These are phyloP conservation scores for Daldinia eschscholtzii DNA, from an alignment of 2,329 filamentous ascomycete species.

Conservation along the genomic window DNA sequence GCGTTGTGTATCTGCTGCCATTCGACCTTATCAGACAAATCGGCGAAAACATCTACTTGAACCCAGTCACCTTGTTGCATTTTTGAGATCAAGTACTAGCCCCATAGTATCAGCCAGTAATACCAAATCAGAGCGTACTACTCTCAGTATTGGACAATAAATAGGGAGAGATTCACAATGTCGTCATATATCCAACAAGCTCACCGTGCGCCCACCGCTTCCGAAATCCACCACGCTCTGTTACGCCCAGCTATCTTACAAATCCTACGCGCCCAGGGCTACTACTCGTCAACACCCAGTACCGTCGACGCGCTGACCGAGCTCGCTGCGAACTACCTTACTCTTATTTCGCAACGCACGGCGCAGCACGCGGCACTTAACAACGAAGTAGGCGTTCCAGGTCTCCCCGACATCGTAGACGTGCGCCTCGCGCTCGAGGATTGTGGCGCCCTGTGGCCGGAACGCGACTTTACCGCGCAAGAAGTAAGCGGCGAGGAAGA, in stretches of 20 bases:
- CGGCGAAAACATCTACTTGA: neutral
- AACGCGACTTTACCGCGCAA: slow-evolving; percentile 76
- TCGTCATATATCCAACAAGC: slow-evolving; percentile 44
- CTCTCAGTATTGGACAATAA: neutral
- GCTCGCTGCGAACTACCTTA: slow-evolving; percentile 84
- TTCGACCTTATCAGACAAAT: neutral
- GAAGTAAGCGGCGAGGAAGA: slow-evolving; percentile 80
- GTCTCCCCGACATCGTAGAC: slow-evolving; percentile 76
- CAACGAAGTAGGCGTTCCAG: slow-evolving; percentile 68
- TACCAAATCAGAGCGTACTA: neutral
- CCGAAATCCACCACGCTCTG: slow-evolving; percentile 71
- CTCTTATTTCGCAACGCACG: slow-evolving; percentile 78
- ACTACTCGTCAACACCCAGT: slow-evolving; percentile 82
- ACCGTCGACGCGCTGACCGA: slow-evolving; percentile 92
- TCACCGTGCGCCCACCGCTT: slow-evolving; percentile 38
- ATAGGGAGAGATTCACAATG: slow-evolving; percentile 34
- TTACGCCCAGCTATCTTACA: slow-evolving; percentile 89
- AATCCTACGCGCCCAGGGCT: slow-evolving; percentile 91
- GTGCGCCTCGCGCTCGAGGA: slow-evolving; percentile 88
- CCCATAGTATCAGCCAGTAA: neutral
- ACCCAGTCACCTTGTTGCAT: neutral
- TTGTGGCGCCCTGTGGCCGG: slow-evolving; percentile 78
- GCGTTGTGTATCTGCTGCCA: neutral
- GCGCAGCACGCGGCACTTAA: slow-evolving; percentile 78
- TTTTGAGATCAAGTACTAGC: neutral